These are phyloP conservation scores for Yarrowia yakushimensis DNA, from an alignment of 805 yeast species.

Conservation along the genomic window DNA sequence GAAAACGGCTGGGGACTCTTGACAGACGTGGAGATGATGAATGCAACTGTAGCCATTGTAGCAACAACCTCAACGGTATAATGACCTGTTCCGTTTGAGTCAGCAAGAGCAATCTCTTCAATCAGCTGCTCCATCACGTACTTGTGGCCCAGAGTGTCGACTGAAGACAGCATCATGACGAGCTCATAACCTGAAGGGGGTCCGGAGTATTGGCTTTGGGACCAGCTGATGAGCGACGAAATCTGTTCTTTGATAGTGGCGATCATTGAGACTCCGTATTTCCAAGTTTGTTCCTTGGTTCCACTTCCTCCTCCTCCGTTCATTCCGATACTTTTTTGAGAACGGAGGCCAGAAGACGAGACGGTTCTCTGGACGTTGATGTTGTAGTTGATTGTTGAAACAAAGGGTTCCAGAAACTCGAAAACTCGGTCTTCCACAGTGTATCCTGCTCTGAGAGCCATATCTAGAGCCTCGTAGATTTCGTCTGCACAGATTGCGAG, in stretches of 20 bases:
- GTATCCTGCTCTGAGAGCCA: slow-evolving; percentile 25
- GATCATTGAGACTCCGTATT: slow-evolving; percentile 24
- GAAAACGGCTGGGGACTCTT: slow-evolving; percentile 11
- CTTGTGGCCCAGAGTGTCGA: slow-evolving; percentile 31
- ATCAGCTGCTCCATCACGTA: slow-evolving; percentile 29
- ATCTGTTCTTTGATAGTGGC: slow-evolving; percentile 31
- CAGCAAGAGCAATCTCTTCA: slow-evolving; percentile 32
- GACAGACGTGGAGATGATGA: slow-evolving; percentile 18
- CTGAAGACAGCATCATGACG: slow-evolving; percentile 27
- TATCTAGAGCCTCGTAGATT: slow-evolving; percentile 31
- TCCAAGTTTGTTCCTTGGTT: background rate
- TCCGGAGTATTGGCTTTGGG: slow-evolving; percentile 30
- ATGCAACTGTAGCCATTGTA: slow-evolving; percentile 26
- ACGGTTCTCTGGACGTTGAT: background rate
- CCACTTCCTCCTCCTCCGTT: slow-evolving; percentile 19
- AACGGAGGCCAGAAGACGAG: slow-evolving; percentile 8
- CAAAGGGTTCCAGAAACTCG: slow-evolving; percentile 27
- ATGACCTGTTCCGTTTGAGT: slow-evolving; percentile 30
- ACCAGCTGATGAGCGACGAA: slow-evolving; percentile 30
- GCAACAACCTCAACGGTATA: slow-evolving; percentile 31
- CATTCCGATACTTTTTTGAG: slow-evolving; percentile 18
- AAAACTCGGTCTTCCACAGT: slow-evolving; percentile 25
- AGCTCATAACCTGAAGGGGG: slow-evolving; percentile 30
- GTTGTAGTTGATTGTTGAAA: slow-evolving; percentile 16
- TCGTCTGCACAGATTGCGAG: slow-evolving; percentile 36